These are phyloP conservation scores for Physaria fendleri DNA, from an alignment of 345 rosid species.

Conservation along the genomic window DNA sequence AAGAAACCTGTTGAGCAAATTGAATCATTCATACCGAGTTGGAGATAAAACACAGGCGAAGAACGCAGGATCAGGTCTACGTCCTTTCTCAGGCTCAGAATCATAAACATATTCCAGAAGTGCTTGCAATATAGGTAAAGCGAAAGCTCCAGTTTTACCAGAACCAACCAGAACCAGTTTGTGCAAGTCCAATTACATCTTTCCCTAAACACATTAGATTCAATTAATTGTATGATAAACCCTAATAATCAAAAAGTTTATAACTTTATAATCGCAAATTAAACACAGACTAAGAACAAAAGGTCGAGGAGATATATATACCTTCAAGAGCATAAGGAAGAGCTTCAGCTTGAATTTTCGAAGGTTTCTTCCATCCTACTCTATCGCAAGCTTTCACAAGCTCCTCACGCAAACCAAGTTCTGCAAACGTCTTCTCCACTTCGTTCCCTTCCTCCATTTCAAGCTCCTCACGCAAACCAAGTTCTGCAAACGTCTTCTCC, in stretches of 20 bases:
- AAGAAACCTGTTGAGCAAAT: not conserved
- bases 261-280: not conserved
- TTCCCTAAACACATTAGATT: slow-evolving; percentile 43
- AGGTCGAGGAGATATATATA: too few relatives aligned
- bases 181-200: slow-evolving; percentile 89
- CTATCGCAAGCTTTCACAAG: slow-evolving; percentile 66
- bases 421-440: slow-evolving; percentile 59
- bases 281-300: not conserved
- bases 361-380: slow-evolving; percentile 67
- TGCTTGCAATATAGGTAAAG: slow-evolving; percentile 78
- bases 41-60: slow-evolving; percentile 93
- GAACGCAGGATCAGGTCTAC: slow-evolving; percentile 61
- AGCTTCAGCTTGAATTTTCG: slow-evolving; percentile 81
- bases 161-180: slow-evolving; percentile 95
- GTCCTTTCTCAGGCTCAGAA: slow-evolving; percentile 38
- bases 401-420: slow-evolving; percentile 63
- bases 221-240: not conserved
- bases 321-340: slow-evolving; percentile 85
- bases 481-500: slow-evolving; percentile 54
- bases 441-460: slow-evolving; percentile 54
- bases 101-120: slow-evolving; percentile 46
- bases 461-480: slow-evolving; percentile 67
- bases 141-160: slow-evolving; percentile 96
- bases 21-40: slow-evolving; percentile 75
- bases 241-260: not conserved